Evolutionary conservation across 2,329 filamentous ascomycete species (phyloP), one percentile per base, ranked within the genome.

Genomic region (Phaeosphaeriaceae sp.): DNA sequence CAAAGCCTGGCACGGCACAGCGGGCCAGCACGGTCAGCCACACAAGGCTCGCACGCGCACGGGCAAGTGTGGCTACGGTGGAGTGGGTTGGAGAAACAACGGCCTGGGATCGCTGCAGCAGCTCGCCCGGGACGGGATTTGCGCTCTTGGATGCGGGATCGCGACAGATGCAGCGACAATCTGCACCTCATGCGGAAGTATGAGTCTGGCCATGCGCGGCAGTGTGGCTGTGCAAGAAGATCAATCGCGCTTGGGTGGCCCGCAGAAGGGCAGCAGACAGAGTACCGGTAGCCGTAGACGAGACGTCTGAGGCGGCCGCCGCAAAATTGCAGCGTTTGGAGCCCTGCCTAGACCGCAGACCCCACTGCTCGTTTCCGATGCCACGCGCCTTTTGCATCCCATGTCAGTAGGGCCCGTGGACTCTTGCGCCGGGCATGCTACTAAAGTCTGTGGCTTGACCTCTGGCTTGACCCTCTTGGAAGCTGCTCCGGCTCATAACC

Each of bases 371-470:
- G 58, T 60, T 43, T 63, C 64, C 64, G 58, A 59, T 66, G 64
- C 67, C 69, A 68, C 65, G 68, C 68, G 67, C 69, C 42, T 46
- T 23, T 56, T 42, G 48, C 54, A 47, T 47, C 54, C 54, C 54
- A 51, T 56, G 64, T 65, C 65, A 66, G 59, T 55, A 60, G 63
- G 57, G 49, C 54, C 56, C 56, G 63, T 51, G 52, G 53, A 63
- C 52, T 62, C 67, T 66, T 61, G 55, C 53, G 56, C 67, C 63
- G 66, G 70, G 70, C 43, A 46, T 46, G 43, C 43, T 77, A 70
- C 72, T 76, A 75, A 74, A 75, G 64, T 67, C 67, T 76, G 73
- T 75, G 73, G 73, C 72, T 76, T 76, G 72, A 76, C 67, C 48
- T 44, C 43, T 56, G 59, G 64, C 61, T 64, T 55, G 61, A 54